Conservation (phyloP, 345 rosid species). For the Cardamine chenopodiifolia region DNA sequence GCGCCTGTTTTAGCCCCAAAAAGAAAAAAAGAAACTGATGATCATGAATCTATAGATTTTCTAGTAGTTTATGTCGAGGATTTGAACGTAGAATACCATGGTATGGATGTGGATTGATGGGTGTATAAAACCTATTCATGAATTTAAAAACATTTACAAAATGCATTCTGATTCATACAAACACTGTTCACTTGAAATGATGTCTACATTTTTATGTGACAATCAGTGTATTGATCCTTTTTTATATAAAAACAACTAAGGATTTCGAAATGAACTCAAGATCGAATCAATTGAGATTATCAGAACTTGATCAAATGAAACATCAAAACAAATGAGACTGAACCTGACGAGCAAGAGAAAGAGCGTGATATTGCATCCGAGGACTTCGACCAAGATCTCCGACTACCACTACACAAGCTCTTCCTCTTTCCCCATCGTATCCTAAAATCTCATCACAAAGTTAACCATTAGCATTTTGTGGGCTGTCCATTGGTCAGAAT, state of each 20-base stretch:
- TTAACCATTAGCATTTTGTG: no score
- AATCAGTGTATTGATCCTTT: not conserved
- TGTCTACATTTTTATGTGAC: conserved; percentile 58
- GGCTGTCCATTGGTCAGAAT: no score
- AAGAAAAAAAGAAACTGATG: not conserved
- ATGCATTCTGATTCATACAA: conserved; percentile 6
- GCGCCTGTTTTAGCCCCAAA: conserved; percentile 50
- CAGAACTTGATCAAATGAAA: not conserved
- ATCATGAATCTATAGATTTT: not conserved
- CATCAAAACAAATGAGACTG: not conserved
- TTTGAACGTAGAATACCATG: conserved; percentile 54
- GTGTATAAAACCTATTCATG: conserved; percentile 71
- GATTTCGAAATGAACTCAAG: not conserved
- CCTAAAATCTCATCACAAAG: conserved; percentile 1
- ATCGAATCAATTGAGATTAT: not conserved
- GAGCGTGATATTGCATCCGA: conserved; percentile 96
- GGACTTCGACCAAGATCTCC: conserved; percentile 99
- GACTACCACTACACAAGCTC: conserved; percentile 91
- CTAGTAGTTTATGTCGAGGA: not conserved
- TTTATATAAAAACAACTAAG: not conserved
- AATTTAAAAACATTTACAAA: not conserved
- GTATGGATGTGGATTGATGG: conserved; percentile 78
- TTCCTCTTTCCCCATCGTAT: conserved; percentile 51
- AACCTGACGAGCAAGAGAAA: conserved; percentile 94
- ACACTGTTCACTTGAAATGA: conserved; percentile 65